Evolutionary conservation across 768 basidiomycete species (phyloP).

Genomic region (Rhodotorula taiwanensis): DNA sequence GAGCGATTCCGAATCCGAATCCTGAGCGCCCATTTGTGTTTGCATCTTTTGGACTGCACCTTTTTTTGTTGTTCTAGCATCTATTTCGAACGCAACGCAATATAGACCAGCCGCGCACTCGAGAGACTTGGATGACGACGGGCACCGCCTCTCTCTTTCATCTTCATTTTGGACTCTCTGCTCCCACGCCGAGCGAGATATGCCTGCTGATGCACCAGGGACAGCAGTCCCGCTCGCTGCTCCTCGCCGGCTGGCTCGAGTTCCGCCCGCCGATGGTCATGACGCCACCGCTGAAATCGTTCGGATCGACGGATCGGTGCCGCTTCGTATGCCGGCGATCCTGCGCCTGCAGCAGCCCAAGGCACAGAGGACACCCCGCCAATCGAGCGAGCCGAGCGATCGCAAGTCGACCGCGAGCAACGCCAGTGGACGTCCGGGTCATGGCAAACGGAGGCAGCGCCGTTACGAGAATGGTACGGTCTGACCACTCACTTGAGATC

Average conservation of each 20-base stretch:
- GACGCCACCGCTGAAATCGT: too few relatives aligned
- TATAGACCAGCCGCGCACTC: too few relatives aligned
- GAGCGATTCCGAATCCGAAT: neutral
- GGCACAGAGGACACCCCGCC: too few relatives aligned
- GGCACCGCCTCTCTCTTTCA: neutral
- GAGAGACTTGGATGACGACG: neutral
- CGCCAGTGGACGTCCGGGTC: neutral
- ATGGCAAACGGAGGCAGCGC: constrained; percentile 6
- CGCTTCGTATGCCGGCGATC: constrained; percentile 23
- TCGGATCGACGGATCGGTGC: constrained; percentile 4
- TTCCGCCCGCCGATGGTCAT: too few relatives aligned
- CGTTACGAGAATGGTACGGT: constrained; percentile 31
- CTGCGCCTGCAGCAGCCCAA: constrained; percentile 1
- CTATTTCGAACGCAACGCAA: too few relatives aligned
- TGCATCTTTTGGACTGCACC: too few relatives aligned
- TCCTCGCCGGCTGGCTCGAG: too few relatives aligned
- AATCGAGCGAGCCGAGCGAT: neutral
- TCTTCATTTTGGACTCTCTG: neutral
- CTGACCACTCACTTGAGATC: too few relatives aligned
- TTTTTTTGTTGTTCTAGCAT: too few relatives aligned
- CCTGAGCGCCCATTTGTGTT: too few relatives aligned
- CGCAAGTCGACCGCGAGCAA: neutral
- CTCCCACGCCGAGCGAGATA: neutral
- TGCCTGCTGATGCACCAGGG: too few relatives aligned
- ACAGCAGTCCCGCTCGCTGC: too few relatives aligned